Evolutionary conservation across 139 green algal species (phyloP).

Genomic region (Gonium pectorale): DNA sequence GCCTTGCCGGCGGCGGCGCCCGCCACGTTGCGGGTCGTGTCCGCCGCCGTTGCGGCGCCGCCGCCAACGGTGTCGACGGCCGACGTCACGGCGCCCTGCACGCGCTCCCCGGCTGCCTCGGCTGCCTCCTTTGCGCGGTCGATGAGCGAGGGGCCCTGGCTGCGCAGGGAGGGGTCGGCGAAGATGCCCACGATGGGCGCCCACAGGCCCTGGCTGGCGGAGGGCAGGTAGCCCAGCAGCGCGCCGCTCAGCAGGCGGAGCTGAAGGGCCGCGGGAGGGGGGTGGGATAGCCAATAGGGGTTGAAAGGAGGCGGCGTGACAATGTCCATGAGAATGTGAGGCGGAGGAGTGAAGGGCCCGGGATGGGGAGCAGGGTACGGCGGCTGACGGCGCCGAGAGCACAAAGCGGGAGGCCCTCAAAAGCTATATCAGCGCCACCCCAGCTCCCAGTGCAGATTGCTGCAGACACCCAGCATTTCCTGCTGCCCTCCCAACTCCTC

Average conservation of each 20-base stretch:
- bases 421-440: no score
- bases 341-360: no score
- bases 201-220: slow-evolving; percentile 26
- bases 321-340: no score
- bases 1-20: background rate
- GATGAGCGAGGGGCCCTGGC: background rate
- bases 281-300: no score
- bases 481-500: no score
- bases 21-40: background rate
- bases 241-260: background rate
- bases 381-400: no score
- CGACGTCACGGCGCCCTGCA: slow-evolving; percentile 1
- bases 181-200: background rate
- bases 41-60: background rate
- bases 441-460: no score
- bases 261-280: background rate
- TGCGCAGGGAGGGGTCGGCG: slow-evolving; percentile 9
- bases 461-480: no score
- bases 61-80: no score
- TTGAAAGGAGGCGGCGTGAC: no score
- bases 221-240: slow-evolving; percentile 4
- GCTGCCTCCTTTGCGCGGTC: slow-evolving; percentile 12
- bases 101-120: background rate
- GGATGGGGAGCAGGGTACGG: no score
- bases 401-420: no score